Percentiles rank a stretch among this genome's conserved stretches.
phyloP scores from a whole-genome alignment of 225 moss, liverwort and hornwort genomes.

The Ulota crispa region DNA sequence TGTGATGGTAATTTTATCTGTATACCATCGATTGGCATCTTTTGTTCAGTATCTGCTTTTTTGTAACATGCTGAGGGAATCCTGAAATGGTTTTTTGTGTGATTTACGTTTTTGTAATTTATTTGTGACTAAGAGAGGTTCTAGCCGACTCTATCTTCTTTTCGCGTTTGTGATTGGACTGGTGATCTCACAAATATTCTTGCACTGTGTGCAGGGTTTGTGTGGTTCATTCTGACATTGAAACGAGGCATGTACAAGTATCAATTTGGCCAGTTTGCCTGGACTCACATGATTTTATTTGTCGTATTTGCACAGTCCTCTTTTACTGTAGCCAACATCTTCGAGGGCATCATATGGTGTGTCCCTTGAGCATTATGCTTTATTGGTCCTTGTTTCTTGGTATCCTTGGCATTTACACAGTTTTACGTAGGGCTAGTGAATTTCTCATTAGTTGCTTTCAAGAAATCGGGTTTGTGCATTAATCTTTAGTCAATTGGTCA shows the following conservation, averaged over 20 bases:
- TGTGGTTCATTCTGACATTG: conserved; percentile 95
- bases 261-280: conserved; percentile 97
- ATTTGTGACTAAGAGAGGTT: neutral
- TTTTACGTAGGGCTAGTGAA: neutral
- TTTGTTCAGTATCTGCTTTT: conserved; percentile 4
- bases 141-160: neutral
- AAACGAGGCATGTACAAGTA: conserved; percentile 93
- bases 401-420: neutral
- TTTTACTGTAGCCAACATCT: conserved; percentile 99
- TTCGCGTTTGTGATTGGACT: neutral
- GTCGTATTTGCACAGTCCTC: conserved; percentile 99
- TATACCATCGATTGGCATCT: neutral
- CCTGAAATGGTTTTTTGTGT: neutral
- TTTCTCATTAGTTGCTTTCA: neutral
- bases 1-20: neutral
- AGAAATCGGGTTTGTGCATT: neutral
- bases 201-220: conserved; percentile 72
- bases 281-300: conserved; percentile 99
- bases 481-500: neutral
- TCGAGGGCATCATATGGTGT: conserved; percentile 98
- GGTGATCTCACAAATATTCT: conserved; percentile 7
- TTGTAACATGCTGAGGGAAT: conserved; percentile 3
- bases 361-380: conserved; percentile 5
- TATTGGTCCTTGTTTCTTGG: conserved; percentile 15
- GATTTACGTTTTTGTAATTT: neutral